Evolutionary conservation across 441 rosid species (phyloP).

Genomic region (Rhodomyrtus psidioides): DNA sequence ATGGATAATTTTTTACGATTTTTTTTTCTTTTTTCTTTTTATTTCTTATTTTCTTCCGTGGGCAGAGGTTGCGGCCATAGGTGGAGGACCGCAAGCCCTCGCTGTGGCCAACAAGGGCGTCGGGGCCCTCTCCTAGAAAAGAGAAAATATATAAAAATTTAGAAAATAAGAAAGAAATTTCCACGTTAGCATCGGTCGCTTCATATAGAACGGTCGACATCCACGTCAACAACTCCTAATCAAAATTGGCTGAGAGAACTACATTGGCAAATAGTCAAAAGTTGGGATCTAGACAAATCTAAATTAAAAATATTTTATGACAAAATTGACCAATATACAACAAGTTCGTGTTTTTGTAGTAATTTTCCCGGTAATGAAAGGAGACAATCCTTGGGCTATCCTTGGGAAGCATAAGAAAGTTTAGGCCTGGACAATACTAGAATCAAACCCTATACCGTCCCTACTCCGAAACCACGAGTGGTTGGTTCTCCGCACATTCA

Average conservation of each 20-base stretch:
- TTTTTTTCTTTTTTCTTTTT: too few relatives aligned
- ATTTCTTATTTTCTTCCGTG: too few relatives aligned
- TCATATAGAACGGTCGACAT: too few relatives aligned
- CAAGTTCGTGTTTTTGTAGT: too few relatives aligned
- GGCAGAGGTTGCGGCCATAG: too few relatives aligned
- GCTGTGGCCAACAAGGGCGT: too few relatives aligned
- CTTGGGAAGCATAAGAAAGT: not conserved
- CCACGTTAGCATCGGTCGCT: too few relatives aligned
- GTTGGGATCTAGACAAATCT: not conserved
- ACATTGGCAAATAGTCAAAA: not conserved
- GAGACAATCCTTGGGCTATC: not conserved
- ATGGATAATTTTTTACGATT: too few relatives aligned
- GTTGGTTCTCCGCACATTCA: not conserved
- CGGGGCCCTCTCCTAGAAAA: too few relatives aligned
- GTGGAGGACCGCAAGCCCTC: too few relatives aligned
- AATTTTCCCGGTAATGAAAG: not conserved
- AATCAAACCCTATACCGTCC: not conserved
- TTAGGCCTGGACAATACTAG: not conserved
- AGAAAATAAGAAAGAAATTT: too few relatives aligned
- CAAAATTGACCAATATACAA: not conserved
- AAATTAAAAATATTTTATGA: not conserved
- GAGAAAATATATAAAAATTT: too few relatives aligned
- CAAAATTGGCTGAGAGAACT: not conserved
- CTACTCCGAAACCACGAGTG: not conserved
- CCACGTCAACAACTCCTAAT: rapidly evolving